phyloP scores from a whole-genome alignment of 495 filamentous ascomycete species.

The Pyrenopolyporus hunteri region DNA sequence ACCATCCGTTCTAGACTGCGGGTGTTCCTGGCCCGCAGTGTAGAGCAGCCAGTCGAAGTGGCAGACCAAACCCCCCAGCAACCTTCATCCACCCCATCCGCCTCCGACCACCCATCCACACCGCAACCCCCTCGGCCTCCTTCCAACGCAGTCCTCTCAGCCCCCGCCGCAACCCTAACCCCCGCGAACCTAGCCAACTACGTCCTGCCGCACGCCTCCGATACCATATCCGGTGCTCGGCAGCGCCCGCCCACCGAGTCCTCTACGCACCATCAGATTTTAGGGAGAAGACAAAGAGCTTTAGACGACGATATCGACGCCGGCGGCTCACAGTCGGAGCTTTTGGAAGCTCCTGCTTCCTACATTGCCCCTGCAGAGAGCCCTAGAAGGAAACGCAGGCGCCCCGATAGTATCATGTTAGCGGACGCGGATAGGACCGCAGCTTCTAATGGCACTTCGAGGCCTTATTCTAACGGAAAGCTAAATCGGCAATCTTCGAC shows the following conservation, averaged over 20 bases:
- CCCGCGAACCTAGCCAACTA: slow-evolving; percentile 21
- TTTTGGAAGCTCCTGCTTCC: slow-evolving; percentile 30
- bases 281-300: slow-evolving; percentile 38
- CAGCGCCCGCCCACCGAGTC: slow-evolving; percentile 17
- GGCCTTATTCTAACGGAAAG: slow-evolving; percentile 41
- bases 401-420: slow-evolving; percentile 38
- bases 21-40: slow-evolving; percentile 40
- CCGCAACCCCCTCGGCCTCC: slow-evolving; percentile 47
- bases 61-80: slow-evolving; percentile 51
- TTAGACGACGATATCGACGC: slow-evolving; percentile 30
- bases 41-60: slow-evolving; percentile 49
- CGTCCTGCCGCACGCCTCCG: slow-evolving; percentile 17
- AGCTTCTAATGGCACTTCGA: slow-evolving; percentile 38
- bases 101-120: slow-evolving; percentile 54
- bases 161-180: slow-evolving; percentile 36
- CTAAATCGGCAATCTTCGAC: slow-evolving; percentile 17
- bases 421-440: slow-evolving; percentile 31
- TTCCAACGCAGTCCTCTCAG: slow-evolving; percentile 47
- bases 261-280: slow-evolving; percentile 28
- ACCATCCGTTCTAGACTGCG: slow-evolving; percentile 34
- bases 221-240: slow-evolving; percentile 22
- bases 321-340: slow-evolving; percentile 24
- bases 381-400: slow-evolving; percentile 38
- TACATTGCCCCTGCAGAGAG: slow-evolving; percentile 2
- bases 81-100: slow-evolving; percentile 39